Conservation (phyloP, 78 protist species). For the Speleostelium caveatum region DNA sequence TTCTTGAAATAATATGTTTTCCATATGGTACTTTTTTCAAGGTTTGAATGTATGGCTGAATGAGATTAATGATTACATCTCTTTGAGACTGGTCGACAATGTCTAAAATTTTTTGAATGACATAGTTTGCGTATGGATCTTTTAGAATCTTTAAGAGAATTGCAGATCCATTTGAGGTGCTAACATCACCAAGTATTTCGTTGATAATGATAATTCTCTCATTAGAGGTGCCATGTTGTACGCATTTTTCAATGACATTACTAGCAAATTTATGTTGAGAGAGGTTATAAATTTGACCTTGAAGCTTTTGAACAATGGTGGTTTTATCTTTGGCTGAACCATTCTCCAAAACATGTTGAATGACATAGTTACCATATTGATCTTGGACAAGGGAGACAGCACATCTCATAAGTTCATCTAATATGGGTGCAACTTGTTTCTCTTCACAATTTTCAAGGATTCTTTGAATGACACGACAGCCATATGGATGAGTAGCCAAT, state of each 20-base stretch:
- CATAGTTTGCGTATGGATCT: conserved; percentile 97
- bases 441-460: conserved; percentile 93
- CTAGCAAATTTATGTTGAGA: conserved; percentile 96
- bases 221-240: conserved; percentile 55
- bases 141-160: conserved; percentile 86
- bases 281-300: conserved; percentile 86
- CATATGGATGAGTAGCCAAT: conserved; percentile 97
- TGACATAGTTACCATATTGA: conserved; percentile 98
- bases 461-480: conserved; percentile 99
- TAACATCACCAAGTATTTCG: conserved; percentile 61
- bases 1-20: conserved; percentile 94
- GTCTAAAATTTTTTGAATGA: conserved; percentile 95
- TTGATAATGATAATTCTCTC: conserved; percentile 78
- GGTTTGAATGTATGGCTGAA: conserved; percentile 75
- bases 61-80: conserved; percentile 69
- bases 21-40: conserved; percentile 91
- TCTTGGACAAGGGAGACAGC: conserved; percentile 88
- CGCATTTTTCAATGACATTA: conserved; percentile 87
- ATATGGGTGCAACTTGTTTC: conserved; percentile 75
- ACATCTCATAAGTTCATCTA: conserved; percentile 89
- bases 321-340: conserved; percentile 58
- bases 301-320: conserved; percentile 59
- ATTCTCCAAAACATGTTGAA: conserved; percentile 96
- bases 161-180: not conserved
- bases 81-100: conserved; percentile 79